phyloP scores from a whole-genome alignment of 176 grass and related monocot genomes.

The Coix lacrymajobi region DNA sequence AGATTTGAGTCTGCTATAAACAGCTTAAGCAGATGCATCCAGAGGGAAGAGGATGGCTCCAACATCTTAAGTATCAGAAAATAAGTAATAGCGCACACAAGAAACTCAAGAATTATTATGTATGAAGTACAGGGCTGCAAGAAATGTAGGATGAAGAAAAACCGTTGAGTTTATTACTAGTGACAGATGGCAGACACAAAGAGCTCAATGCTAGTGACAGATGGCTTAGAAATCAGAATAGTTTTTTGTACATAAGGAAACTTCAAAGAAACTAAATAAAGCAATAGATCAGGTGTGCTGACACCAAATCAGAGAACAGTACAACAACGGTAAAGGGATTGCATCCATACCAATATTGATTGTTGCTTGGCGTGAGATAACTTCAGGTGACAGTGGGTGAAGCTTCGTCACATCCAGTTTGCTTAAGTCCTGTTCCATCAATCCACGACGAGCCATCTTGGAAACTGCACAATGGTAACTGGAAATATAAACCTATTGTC shows the following conservation, averaged over 20 bases:
- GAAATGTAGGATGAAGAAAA: not conserved
- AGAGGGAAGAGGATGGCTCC: not conserved
- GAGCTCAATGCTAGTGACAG: not conserved
- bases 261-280: not conserved
- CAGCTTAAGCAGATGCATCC: not conserved
- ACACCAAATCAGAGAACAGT: not conserved
- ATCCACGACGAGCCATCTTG: constrained; percentile 76
- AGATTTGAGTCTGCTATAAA: not conserved
- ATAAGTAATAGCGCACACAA: not conserved
- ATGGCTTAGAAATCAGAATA: not conserved
- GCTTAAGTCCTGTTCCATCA: constrained; percentile 87
- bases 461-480: not conserved
- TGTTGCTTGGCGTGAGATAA: constrained; percentile 80
- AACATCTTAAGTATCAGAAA: not conserved
- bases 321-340: not conserved
- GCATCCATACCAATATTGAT: constrained; percentile 81
- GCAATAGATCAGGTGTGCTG: not conserved
- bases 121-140: not conserved
- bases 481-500: not conserved
- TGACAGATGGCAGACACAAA: not conserved
- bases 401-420: constrained; percentile 82
- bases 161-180: not conserved
- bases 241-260: not conserved
- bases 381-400: constrained; percentile 71
- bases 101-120: not conserved